These are phyloP conservation scores for Rhododendron ovatum DNA, from an alignment of 148 eudicot species.

Conservation along the genomic window DNA sequence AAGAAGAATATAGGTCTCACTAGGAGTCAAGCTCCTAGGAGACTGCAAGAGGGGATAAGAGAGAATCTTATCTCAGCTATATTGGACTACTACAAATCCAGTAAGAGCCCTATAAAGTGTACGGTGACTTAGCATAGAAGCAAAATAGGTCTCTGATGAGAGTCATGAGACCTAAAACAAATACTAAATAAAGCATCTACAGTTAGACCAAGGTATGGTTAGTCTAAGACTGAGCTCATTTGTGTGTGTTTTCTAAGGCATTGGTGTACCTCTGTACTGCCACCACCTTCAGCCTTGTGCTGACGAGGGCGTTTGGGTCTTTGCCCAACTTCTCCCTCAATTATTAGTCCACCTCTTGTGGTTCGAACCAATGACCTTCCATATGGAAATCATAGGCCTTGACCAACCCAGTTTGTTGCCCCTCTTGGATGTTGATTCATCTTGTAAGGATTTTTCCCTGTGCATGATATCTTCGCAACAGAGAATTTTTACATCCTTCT, in stretches of 20 bases:
- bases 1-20: background rate
- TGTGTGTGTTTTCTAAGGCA: background rate
- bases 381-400: background rate
- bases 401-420: background rate
- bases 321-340: background rate
- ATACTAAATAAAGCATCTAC: slow-evolving; percentile 32
- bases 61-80: background rate
- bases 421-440: background rate
- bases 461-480: too few relatives aligned
- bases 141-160: background rate
- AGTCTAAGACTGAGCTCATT: background rate
- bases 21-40: background rate
- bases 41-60: background rate
- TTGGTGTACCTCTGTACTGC: background rate
- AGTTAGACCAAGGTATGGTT: background rate
- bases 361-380: background rate
- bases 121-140: background rate
- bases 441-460: too few relatives aligned
- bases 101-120: background rate
- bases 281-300: background rate
- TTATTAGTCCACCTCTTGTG: background rate
- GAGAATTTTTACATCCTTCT: too few relatives aligned
- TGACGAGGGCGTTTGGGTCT: background rate
- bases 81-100: background rate
- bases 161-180: background rate